These are phyloP conservation scores for Lasiosphaeriaceae sp. DNA, from an alignment of 495 filamentous ascomycete genomes.

Conservation along the genomic window DNA sequence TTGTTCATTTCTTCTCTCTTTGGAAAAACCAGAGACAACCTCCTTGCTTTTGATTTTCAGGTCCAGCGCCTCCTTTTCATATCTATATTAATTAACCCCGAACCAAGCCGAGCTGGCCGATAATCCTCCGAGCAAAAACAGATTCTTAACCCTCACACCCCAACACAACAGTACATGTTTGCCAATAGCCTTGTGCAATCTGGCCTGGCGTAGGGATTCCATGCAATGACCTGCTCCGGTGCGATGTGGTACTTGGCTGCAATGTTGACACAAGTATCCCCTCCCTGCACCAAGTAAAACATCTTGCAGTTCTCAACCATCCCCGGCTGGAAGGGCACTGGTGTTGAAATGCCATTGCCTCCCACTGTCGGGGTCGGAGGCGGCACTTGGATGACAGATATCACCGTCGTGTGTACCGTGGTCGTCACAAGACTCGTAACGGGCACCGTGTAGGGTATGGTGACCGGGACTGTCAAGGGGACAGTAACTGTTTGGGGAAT, in stretches of 20 bases:
- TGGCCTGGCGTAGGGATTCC: slow-evolving; percentile 11
- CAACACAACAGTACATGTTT: slow-evolving; percentile 16
- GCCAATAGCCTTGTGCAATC: slow-evolving; percentile 16
- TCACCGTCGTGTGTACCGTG: not conserved
- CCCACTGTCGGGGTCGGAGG: not conserved
- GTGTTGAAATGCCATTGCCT: slow-evolving; percentile 22
- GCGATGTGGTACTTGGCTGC: slow-evolving; percentile 8
- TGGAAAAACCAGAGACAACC: no score
- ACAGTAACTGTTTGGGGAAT: not conserved
- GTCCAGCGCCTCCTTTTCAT: no score
- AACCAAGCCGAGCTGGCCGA: no score
- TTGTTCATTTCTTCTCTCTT: no score
- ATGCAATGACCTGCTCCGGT: slow-evolving; percentile 11
- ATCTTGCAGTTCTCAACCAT: slow-evolving; percentile 41
- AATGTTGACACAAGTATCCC: slow-evolving; percentile 14
- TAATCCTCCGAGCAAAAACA: no score
- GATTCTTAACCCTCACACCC: no score
- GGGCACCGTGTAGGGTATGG: not conserved
- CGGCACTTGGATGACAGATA: not conserved
- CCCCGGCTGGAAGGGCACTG: slow-evolving; percentile 36
- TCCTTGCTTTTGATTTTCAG: no score
- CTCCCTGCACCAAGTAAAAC: slow-evolving; percentile 34
- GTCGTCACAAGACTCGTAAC: not conserved
- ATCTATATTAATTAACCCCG: no score
- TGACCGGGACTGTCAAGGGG: not conserved